Evolutionary conservation across 2,329 filamentous ascomycete species (phyloP).

Genomic region (Botryotinia globosa): DNA sequence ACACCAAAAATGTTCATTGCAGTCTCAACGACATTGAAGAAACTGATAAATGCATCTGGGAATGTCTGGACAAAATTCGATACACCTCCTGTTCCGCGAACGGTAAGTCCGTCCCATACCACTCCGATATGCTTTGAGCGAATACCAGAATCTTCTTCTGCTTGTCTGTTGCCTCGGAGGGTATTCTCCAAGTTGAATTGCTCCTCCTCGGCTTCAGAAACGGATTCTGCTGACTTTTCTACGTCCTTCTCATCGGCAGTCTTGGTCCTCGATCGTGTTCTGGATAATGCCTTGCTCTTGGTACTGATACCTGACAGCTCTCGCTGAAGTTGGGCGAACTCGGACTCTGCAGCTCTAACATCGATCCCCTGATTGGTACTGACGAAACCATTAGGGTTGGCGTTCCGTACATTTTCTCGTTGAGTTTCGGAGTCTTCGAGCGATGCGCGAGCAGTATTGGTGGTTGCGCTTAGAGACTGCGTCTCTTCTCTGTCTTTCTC

Average conservation of each 20-base stretch:
- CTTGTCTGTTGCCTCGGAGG: conserved; percentile 67
- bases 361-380: conserved; percentile 47
- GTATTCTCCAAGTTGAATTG: conserved; percentile 74
- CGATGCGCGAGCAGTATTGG: conserved; percentile 11
- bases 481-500: conserved; percentile 16
- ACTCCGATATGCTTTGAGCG: conserved; percentile 77
- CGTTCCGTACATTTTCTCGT: conserved; percentile 34
- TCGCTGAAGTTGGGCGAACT: conserved; percentile 66
- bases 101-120: conserved; percentile 73
- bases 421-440: conserved; percentile 45
- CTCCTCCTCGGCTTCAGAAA: conserved; percentile 45
- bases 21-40: conserved; percentile 71
- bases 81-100: conserved; percentile 70
- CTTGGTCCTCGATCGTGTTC: conserved; percentile 43
- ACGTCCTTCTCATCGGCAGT: conserved; percentile 46
- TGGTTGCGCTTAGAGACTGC: background rate
- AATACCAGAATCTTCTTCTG: conserved; percentile 75
- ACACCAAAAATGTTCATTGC: conserved; percentile 61
- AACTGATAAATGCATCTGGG: conserved; percentile 66
- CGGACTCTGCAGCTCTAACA: conserved; percentile 64
- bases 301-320: conserved; percentile 58
- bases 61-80: conserved; percentile 72
- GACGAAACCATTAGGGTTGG: conserved; percentile 49
- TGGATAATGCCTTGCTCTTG: conserved; percentile 50
- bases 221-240: conserved; percentile 51